A percentile compares a stretch with the other conserved stretches of the same genome.
Evolutionary conservation across 2,329 filamentous ascomycete species (phyloP).

Genomic region (Lachnellula arida): DNA sequence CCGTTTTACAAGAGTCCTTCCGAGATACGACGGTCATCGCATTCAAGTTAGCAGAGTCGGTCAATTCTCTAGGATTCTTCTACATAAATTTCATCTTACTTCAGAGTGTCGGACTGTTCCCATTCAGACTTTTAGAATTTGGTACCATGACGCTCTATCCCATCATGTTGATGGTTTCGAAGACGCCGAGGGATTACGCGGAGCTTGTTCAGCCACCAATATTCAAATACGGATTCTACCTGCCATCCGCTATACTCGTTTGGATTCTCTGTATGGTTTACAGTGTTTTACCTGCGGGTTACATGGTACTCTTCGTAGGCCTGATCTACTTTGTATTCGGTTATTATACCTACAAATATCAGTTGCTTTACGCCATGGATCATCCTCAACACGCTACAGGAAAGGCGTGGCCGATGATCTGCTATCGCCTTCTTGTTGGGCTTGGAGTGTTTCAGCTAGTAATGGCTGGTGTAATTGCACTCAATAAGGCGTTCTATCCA

Average conservation of each 20-base stretch:
- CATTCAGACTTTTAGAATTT: conserved; percentile 85
- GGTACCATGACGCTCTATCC: conserved; percentile 82
- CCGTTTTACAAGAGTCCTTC: conserved; percentile 66
- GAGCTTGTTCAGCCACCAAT: conserved; percentile 76
- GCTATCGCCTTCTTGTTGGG: conserved; percentile 82
- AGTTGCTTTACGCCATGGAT: conserved; percentile 96
- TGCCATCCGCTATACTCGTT: conserved; percentile 86
- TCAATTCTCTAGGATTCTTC: conserved; percentile 72
- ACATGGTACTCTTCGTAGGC: conserved; percentile 76
- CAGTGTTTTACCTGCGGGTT: conserved; percentile 76
- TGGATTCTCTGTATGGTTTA: conserved; percentile 97
- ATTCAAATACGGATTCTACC: conserved; percentile 94
- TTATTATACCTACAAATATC: conserved; percentile 93
- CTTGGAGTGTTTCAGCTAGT: conserved; percentile 85
- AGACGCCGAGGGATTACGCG: conserved; percentile 84
- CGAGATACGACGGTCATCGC: conserved; percentile 77
- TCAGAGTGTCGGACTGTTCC: conserved; percentile 89
- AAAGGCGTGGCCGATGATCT: conserved; percentile 93
- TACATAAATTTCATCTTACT: conserved; percentile 93
- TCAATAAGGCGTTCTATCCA: conserved; percentile 67
- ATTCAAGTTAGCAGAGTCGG: conserved; percentile 66
- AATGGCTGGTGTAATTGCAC: conserved; percentile 79
- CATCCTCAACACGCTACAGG: conserved; percentile 93
- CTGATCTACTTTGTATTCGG: conserved; percentile 78
- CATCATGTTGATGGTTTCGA: conserved; percentile 70